phyloP scores from a whole-genome alignment of 2,329 filamentous ascomycete genomes.

The Pseudogymnoascus sp. region DNA sequence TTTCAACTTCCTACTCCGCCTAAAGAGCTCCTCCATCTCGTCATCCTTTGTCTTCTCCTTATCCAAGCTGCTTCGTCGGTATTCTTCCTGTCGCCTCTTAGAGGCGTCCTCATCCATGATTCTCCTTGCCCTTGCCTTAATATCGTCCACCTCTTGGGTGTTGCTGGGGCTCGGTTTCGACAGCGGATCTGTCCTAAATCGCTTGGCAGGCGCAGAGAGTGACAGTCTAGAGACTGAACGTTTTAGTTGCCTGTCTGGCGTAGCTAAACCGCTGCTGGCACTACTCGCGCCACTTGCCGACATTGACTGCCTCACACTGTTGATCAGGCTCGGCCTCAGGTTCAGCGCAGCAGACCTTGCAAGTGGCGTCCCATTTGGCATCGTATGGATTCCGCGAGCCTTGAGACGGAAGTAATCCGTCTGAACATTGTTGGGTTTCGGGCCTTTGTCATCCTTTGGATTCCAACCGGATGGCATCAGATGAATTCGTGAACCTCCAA shows the following conservation, averaged over 20 bases:
- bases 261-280: background rate
- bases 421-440: slow-evolving; percentile 25
- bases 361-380: slow-evolving; percentile 24
- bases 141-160: slow-evolving; percentile 17
- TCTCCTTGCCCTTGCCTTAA: slow-evolving; percentile 9
- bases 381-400: slow-evolving; percentile 27
- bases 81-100: slow-evolving; percentile 5
- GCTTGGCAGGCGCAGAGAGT: slow-evolving; percentile 1
- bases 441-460: slow-evolving; percentile 1
- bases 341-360: slow-evolving; percentile 23
- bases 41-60: slow-evolving; percentile 18
- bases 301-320: slow-evolving; percentile 15
- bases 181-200: background rate
- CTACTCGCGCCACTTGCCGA: slow-evolving; percentile 17
- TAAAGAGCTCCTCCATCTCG: slow-evolving; percentile 27
- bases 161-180: slow-evolving; percentile 22
- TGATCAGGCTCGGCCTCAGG: slow-evolving; percentile 23
- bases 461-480: slow-evolving; percentile 2
- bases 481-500: slow-evolving; percentile 1
- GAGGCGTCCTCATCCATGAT: background rate
- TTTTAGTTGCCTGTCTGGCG: slow-evolving; percentile 13
- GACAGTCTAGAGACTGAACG: slow-evolving; percentile 11
- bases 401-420: slow-evolving; percentile 31
- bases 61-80: background rate
- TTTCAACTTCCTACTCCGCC: slow-evolving; percentile 25